These are phyloP conservation scores for Calonectria fujianensis DNA, from an alignment of 2,329 filamentous ascomycete species.

Conservation along the genomic window DNA sequence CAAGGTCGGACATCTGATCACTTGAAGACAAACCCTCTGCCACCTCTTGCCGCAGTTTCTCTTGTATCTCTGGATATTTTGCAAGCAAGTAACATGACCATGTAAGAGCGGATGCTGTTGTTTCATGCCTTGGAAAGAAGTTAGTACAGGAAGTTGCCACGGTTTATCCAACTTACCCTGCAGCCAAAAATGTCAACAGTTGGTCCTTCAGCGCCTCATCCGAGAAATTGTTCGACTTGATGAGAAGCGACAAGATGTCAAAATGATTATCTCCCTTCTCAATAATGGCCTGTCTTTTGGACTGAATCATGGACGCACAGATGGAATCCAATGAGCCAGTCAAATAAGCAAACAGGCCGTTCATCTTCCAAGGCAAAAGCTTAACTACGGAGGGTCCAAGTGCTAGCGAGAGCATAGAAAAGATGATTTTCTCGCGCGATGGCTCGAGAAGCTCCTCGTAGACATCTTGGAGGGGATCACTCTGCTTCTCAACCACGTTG, in stretches of 20 bases:
- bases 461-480: conserved; percentile 65
- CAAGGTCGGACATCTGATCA: conserved; percentile 64
- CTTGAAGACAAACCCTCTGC: conserved; percentile 3
- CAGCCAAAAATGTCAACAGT: conserved; percentile 72
- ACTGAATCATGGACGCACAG: conserved; percentile 58
- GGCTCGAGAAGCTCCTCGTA: conserved; percentile 69
- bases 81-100: conserved; percentile 50
- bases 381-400: conserved; percentile 39
- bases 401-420: conserved; percentile 43
- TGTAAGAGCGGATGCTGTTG: conserved; percentile 47
- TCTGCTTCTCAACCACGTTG: conserved; percentile 61
- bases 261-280: conserved; percentile 68
- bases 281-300: conserved; percentile 68
- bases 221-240: conserved; percentile 71
- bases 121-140: conserved; percentile 41
- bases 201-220: conserved; percentile 72
- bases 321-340: conserved; percentile 40
- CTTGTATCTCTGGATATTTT: conserved; percentile 43
- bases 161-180: conserved; percentile 36
- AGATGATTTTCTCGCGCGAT: conserved; percentile 66
- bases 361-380: conserved; percentile 49
- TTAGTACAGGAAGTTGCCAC: fast-evolving
- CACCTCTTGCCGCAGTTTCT: conserved; percentile 46
- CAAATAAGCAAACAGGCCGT: conserved; percentile 41
- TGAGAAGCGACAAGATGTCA: conserved; percentile 78